These are phyloP conservation scores for Mychonastes homosphaera DNA, from an alignment of 139 green algal genomes.

Conservation along the genomic window DNA sequence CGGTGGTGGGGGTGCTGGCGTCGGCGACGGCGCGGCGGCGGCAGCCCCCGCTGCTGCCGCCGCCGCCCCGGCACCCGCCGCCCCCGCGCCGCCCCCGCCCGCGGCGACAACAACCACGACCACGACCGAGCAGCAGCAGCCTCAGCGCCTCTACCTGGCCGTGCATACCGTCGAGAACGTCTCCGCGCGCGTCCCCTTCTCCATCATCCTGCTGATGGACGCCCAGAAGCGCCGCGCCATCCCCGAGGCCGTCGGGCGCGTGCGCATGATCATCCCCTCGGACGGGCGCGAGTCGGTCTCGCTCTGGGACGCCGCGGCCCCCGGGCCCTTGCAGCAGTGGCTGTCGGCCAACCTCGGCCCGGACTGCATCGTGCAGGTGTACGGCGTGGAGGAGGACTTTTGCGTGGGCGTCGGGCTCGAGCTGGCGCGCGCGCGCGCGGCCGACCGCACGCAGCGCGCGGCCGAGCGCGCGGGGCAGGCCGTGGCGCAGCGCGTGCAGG, in stretches of 20 bases:
- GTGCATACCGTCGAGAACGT: conserved; percentile 22
- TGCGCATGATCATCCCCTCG: conserved; percentile 30
- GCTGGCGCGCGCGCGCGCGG: conserved; percentile 24
- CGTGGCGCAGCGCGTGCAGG: no score
- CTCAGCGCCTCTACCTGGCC: no score
- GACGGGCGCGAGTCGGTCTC: conserved; percentile 23
- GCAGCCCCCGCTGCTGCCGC: no score
- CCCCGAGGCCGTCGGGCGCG: conserved; percentile 5
- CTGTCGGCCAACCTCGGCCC: conserved; percentile 35
- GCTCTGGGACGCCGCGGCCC: conserved; percentile 42
- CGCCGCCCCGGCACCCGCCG: no score
- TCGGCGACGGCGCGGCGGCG: no score
- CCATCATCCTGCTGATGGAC: conserved; percentile 36
- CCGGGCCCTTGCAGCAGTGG: conserved; percentile 31
- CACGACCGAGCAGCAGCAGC: no score
- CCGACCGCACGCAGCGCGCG: no score
- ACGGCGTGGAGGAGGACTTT: conserved; percentile 47
- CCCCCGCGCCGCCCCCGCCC: no score
- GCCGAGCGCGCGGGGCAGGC: no score
- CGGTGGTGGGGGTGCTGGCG: no score
- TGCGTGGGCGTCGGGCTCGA: conserved; percentile 29
- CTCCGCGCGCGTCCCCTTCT: conserved; percentile 31
- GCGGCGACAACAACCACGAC: no score
- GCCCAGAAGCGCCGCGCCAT: conserved; percentile 24
- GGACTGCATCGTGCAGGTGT: conserved; percentile 21